Evolutionary conservation across 257 asterid species (phyloP), one percentile per base, ranked within the genome.

Genomic region (Fraxinus pennsylvanica): DNA sequence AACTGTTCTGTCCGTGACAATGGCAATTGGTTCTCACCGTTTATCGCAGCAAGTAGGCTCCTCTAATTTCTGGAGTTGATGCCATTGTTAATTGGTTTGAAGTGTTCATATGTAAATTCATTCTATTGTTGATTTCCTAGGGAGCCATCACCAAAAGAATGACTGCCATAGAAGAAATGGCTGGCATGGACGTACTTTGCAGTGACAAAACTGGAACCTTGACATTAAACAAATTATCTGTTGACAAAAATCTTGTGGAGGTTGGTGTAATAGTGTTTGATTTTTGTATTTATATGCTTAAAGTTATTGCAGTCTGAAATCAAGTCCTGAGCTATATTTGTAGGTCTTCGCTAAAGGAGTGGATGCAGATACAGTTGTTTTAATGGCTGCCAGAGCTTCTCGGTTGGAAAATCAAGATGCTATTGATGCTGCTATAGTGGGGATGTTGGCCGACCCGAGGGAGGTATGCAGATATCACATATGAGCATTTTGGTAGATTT

Each of bases 81-180:
- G 45, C 27, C 17, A 59, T 57, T 57, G 4, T 13, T 67, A 75
- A 57, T 21, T 10, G 7, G 12, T 63, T 79, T 50, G 41, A 67
- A 27, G 32, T 57, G 25, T 59, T 59, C 29, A 32, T 43, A 41
- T 45, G 41, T 5, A 36, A 72, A 30, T 43, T 39, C 41, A 33
- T 72, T 30, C 9, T 21, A 9, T 63, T 25, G 33, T 50, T 22
- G 22, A 61, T 35, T 61, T 78, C 52, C 65, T 75, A 84, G 85
- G 88, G 87, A 19, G 89, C 89, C 33, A 85, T 85, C 65, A 85
- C 89, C 6, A 85, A 85, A 66, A 78, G 85, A 71, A 85, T 85
- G 89, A 85, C 89, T 9, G 89, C 89, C 17, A 85, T 85, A 27
- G 89, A 85, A 74, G 88, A 85, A 80, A 85, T 85, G 88, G 88